A percentile compares a stretch with the other conserved stretches of the same genome.
These are phyloP conservation scores for Streptanthus diversifolius DNA, from an alignment of 345 rosid species.

Conservation along the genomic window DNA sequence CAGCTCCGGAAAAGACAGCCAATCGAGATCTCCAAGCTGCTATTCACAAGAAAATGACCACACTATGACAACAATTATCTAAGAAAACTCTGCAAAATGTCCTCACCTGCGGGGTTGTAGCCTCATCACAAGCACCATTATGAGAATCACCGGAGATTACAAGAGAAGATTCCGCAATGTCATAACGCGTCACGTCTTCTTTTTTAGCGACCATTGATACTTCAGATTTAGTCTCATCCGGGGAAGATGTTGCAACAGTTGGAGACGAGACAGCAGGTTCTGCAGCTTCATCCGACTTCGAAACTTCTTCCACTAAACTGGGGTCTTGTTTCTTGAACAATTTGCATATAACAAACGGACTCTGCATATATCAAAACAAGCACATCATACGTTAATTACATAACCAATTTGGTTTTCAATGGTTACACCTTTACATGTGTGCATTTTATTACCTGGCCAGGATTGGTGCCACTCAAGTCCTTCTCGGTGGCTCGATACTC, in stretches of 20 bases:
- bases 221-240: constrained; percentile 29
- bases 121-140: constrained; percentile 25
- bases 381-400: constrained; percentile 7
- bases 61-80: neutral
- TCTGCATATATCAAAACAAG: constrained; percentile 39
- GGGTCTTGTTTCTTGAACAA: constrained; percentile 66
- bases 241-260: constrained; percentile 28
- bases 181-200: constrained; percentile 25
- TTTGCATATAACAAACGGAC: constrained; percentile 59
- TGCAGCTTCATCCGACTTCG: constrained; percentile 35
- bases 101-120: constrained; percentile 38
- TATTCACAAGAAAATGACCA: constrained; percentile 6
- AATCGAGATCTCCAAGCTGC: constrained; percentile 36
- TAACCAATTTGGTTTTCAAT: neutral
- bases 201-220: constrained; percentile 27
- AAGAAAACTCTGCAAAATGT: neutral
- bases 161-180: constrained; percentile 13
- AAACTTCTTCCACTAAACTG: constrained; percentile 26
- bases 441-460: constrained; percentile 67
- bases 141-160: constrained; percentile 14
- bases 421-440: neutral
- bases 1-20: constrained; percentile 1
- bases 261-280: constrained; percentile 42
- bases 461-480: constrained; percentile 68
- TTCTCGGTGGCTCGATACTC: constrained; percentile 74